Base-by-base conservation (phyloP, 371 early-diverging fungal genomes). In the Coemansia sp. region DNA sequence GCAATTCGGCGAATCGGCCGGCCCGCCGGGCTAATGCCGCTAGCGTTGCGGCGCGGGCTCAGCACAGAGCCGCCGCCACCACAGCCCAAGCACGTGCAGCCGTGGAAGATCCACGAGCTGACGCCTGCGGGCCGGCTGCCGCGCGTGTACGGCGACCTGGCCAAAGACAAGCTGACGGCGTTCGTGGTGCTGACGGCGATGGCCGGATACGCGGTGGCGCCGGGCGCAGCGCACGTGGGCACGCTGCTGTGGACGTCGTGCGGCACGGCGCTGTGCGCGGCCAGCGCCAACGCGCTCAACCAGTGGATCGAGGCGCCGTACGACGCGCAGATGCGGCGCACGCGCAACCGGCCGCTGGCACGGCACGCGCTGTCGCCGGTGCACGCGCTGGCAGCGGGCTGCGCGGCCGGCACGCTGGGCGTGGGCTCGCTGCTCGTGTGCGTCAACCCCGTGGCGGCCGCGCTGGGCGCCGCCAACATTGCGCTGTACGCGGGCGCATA, bases 301-400 rank as follows among this genome's bases (percentile, higher is more conserved):
- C 98, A 97, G 78, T 95, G 94, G 90, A 85, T 94, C 31, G 99
- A 98, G 71, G 81, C 85, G 12, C 97, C 98, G 0, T 97, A 92
- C 66, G 99, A 98, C 70, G 95, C 96, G 11, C 97, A 97, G 74
- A 98, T 98, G 99, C 70, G 87, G 7, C 83, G 99, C 52, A 98
- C 99, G 5, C 84, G 92, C 52, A 91, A 89, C 74, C 83, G 99
- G 26, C 86, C 90, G 1, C 80, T 98, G 33, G 95, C 94, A 5
- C 83, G 93, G 38, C 87, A 90, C 59, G 87, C 86, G 6, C 55
- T 93, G n/a, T 80, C 90, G 12, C 94, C 93, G 0, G 66, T 85
- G n/a, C 93, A 95, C 75, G 97, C 97, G 1, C 89, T 94, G 77
- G 54, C 80, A 4, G 88, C 92, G 74, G 97, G 93, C 33, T 59